Percentiles rank a stretch among this genome's conserved stretches.
These are phyloP conservation scores for Trichoderma hamatum DNA, from an alignment of 2,329 filamentous ascomycete genomes.

Conservation along the genomic window DNA sequence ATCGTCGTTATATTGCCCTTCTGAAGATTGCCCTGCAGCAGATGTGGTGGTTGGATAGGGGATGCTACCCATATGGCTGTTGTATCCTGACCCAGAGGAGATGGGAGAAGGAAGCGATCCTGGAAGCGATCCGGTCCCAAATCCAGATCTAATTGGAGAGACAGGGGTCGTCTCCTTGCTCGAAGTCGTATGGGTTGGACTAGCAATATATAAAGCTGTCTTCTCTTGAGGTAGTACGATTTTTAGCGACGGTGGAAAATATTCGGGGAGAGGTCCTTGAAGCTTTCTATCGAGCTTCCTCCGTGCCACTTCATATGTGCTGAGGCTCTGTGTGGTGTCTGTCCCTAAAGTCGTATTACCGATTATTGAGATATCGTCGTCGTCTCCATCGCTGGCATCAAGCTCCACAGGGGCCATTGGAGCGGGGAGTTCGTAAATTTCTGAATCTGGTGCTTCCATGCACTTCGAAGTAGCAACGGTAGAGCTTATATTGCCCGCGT, in stretches of 20 bases:
- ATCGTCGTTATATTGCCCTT: slow-evolving; percentile 21
- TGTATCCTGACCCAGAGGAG: slow-evolving; percentile 51
- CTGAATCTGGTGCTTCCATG: slow-evolving; percentile 45
- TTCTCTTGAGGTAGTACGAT: slow-evolving; percentile 38
- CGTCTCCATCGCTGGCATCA: slow-evolving; percentile 44
- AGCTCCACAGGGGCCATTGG: slow-evolving; percentile 53
- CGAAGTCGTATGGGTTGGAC: slow-evolving; percentile 8
- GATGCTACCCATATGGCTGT: slow-evolving; percentile 42
- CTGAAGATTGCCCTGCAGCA: slow-evolving; percentile 33
- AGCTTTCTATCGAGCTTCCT: slow-evolving; percentile 56
- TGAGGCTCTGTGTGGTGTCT: slow-evolving; percentile 45
- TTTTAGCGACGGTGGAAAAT: slow-evolving; percentile 46
- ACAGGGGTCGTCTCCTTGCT: slow-evolving; percentile 26
- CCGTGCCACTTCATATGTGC: slow-evolving; percentile 55
- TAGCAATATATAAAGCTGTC: background rate
- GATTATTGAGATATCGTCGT: slow-evolving; percentile 42
- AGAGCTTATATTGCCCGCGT: slow-evolving; percentile 30
- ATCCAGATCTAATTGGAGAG: slow-evolving; percentile 31
- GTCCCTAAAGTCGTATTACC: slow-evolving; percentile 48
- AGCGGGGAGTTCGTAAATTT: slow-evolving; percentile 57
- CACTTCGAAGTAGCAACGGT: slow-evolving; percentile 35
- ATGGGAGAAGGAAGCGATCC: slow-evolving; percentile 52
- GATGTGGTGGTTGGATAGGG: slow-evolving; percentile 48
- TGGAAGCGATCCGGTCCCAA: slow-evolving; percentile 32
- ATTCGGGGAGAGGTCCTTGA: slow-evolving; percentile 53